These are phyloP conservation scores for Allomyces javanicus DNA, from an alignment of 192 early-diverging fungal species.

Conservation along the genomic window DNA sequence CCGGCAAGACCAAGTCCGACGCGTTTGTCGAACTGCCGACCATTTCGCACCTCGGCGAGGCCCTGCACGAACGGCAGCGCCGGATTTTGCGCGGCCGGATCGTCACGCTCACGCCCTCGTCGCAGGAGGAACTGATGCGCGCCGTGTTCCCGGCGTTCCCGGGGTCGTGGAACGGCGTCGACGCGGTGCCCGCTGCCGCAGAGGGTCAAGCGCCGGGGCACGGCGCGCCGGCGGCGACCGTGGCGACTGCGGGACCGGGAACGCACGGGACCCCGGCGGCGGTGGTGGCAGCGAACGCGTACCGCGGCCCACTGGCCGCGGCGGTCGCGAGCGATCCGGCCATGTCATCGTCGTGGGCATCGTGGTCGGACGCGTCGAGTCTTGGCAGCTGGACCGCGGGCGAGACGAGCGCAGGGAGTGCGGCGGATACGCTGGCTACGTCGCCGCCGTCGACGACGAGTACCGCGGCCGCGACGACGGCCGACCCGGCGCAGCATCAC, in stretches of 20 bases:
- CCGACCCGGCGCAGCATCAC: neutral
- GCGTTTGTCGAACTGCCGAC: slow-evolving; percentile 21
- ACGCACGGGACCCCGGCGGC: slow-evolving; percentile 3
- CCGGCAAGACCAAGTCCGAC: slow-evolving; percentile 20
- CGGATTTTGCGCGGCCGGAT: slow-evolving; percentile 13
- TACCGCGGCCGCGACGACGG: neutral
- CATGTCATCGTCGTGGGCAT: slow-evolving; percentile 2
- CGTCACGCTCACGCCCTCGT: slow-evolving; percentile 10
- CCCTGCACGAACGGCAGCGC: slow-evolving; percentile 10
- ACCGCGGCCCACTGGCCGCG: too few species aligned
- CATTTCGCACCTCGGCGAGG: slow-evolving; percentile 11
- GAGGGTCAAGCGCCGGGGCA: too few species aligned
- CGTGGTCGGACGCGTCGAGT: neutral
- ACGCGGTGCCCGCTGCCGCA: neutral
- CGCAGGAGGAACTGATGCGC: slow-evolving; percentile 14
- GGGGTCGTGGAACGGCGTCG: neutral
- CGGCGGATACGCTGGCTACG: too few species aligned
- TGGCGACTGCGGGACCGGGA: too few species aligned
- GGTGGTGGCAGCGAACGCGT: neutral
- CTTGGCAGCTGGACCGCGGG: too few species aligned
- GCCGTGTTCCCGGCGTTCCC: slow-evolving; percentile 14
- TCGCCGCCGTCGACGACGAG: neutral
- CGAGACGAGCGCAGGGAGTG: too few species aligned
- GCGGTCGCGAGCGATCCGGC: slow-evolving; percentile 1
- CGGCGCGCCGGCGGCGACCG: too few species aligned